Evolutionary conservation across 352 stramenopile genomes (phyloP), one percentile per base, ranked within the genome.

Genomic region (Phytopythium oedochilum): DNA sequence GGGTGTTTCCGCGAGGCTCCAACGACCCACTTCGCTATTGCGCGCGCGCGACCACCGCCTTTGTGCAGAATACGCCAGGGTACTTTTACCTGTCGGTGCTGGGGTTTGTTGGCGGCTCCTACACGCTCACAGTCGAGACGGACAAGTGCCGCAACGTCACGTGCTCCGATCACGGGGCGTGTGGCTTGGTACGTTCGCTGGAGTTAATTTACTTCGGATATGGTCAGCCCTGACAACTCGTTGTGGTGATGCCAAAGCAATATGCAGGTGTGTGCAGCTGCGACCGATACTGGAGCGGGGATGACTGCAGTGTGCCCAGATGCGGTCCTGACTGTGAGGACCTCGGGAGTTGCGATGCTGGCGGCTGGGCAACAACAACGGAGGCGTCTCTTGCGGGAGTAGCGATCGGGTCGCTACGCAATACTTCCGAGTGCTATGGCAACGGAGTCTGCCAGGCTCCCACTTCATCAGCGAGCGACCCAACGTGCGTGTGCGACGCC

Each of bases 51-150:
- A 86, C 82, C 0, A 60, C 77, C 4, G 35, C 73, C 4, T 89
- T 89, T 28, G 60, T 78, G 18, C 57, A 78, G 55, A 71, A 68
- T 50, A 83, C 72, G 8, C 83, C 83, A 0, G 80, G 76, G 2
- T 83, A 73, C 50, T 86, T 92, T 18, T 86, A 88, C 45, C n/a
- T 92, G 8, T 81, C 78, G 0, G 55, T 92, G 3, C 67, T 92
- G 53, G 83, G 80, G 0, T 92, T 78, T 42, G 64, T 68, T 0
- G 53, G 58, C 29, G 65, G 66, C 8, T 45, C 38, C 18, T 64
- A 78, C 28, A 66, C 60, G 23, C 44, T 92, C 1, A 58, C 52
- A 0, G 64, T 90, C 39, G 68, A 88, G 57, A 80, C 78, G 0
- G 79, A 90, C 42, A 85, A 88, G 55, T 91, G 78, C 59, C 73